phyloP scores from a whole-genome alignment of 2,329 filamentous ascomycete genomes.

The Sclerotinia minor region DNA sequence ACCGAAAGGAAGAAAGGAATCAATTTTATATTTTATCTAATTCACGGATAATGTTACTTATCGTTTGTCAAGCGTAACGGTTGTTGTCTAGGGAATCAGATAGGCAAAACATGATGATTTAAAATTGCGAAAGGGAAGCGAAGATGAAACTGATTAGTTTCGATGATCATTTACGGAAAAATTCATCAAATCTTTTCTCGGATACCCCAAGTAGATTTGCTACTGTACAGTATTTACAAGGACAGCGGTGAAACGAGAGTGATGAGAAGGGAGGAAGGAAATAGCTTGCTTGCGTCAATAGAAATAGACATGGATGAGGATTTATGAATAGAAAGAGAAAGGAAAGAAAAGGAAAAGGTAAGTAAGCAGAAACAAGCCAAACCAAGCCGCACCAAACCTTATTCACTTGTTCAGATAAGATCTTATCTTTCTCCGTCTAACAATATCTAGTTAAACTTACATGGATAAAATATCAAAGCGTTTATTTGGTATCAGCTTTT shows the following conservation, averaged over 20 bases:
- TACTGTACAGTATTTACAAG: neutral
- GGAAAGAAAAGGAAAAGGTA: too few species aligned
- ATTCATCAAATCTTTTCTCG: slow-evolving; percentile 8
- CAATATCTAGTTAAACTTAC: neutral
- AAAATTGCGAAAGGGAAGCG: slow-evolving; percentile 16
- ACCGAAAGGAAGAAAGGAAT: neutral
- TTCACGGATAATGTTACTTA: neutral
- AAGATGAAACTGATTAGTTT: neutral
- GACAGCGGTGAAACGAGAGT: slow-evolving; percentile 15
- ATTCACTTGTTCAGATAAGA: slow-evolving; percentile 2
- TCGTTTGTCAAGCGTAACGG: neutral
- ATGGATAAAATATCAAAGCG: neutral
- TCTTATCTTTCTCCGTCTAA: neutral
- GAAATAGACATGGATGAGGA: neutral
- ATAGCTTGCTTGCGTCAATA: slow-evolving; percentile 4
- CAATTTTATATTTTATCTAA: neutral
- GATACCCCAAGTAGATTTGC: too few species aligned
- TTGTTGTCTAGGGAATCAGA: slow-evolving; percentile 4
- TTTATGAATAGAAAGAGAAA: neutral
- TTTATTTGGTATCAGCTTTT: neutral
- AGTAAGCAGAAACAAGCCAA: neutral
- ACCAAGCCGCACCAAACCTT: neutral
- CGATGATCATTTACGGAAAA: slow-evolving; percentile 1
- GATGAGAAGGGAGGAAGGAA: slow-evolving; percentile 10
- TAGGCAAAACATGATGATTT: neutral